Base-by-base conservation (phyloP, 441 rosid species). In the Kokia cookei region DNA sequence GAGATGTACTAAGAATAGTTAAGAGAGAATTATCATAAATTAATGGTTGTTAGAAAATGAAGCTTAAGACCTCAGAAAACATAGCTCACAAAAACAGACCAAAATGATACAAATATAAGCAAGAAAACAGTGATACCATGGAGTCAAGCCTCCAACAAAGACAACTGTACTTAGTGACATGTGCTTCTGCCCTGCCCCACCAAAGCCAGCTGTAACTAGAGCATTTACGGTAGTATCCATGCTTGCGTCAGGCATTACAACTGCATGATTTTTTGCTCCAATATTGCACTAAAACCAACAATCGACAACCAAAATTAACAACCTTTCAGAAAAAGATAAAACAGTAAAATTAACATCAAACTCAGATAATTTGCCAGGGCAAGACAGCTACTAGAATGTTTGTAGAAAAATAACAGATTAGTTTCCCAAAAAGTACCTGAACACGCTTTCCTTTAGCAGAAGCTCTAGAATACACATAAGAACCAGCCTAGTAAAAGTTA, bases 101-200 rank as follows among this genome's bases (percentile, higher is more conserved):
- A 65, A 66, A 47, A 47, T 47, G 37, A 66, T 6, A 26, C 57
- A 63, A 47, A 54, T 26, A 73, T 40, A 43, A 48, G 65, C 17
- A 14, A 53, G n/a, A 24, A 62, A 24, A 47, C 2, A 42, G 32
- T 58, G 17, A 19, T 90, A 94, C 98, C 96, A 92, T 80, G 93
- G 72, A 57, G 86, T 82, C 65, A 96, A 73, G 68, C 78, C 82
- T 60, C 97, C 97, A 58, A 94, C 97, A 71, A 94, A 94, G 53
- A 94, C 93, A 65, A 92, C 91, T 1, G 93, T 90, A 85, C 95
- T 94, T 24, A 94, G 89, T 22, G 97, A 97, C 97, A 92, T 90
- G 84, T 97, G 91, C 79, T 97, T 90, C 77, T 92, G 98, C 75
- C 98, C 98, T 68, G 97, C 98, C 61, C 97, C 97, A 69, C 98